Percentiles rank a stretch among this genome's conserved stretches.
phyloP scores from a whole-genome alignment of 495 filamentous ascomycete genomes.

The Neurospora sp. region DNA sequence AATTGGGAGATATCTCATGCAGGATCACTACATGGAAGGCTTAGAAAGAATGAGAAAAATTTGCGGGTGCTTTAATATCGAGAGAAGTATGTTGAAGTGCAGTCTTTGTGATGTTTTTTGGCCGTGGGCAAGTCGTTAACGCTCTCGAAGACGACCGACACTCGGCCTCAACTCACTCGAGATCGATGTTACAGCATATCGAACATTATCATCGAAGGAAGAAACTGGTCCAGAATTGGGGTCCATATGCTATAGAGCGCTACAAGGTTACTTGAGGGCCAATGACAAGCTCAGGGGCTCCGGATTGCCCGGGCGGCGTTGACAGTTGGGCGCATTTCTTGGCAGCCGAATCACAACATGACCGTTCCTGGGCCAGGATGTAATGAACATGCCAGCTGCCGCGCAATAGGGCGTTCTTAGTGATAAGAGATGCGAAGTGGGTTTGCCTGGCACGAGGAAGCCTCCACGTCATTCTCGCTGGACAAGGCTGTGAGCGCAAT shows the following conservation, averaged over 20 bases:
- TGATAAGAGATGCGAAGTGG: no score
- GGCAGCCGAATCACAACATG: neutral
- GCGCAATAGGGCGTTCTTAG: no score
- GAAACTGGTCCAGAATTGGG: no score
- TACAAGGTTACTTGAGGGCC: no score
- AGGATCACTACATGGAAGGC: neutral
- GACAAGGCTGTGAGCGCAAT: no score
- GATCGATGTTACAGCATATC: no score
- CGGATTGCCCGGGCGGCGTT: neutral
- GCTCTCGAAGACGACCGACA: neutral
- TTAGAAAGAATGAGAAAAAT: neutral
- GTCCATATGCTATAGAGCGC: no score
- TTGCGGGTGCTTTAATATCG: neutral
- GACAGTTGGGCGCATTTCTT: neutral
- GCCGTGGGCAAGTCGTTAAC: neutral
- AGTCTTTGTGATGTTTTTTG: neutral
- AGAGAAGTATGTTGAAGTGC: neutral
- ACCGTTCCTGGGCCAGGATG: neutral
- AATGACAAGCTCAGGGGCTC: neutral
- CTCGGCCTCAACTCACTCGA: neutral
- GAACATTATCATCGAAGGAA: no score
- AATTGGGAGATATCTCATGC: neutral
- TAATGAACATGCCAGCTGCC: neutral
- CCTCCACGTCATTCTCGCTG: no score
- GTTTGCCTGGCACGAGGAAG: no score